These are phyloP conservation scores for Phaseolus lunatus DNA, from an alignment of 306 rosid species.

Conservation along the genomic window DNA sequence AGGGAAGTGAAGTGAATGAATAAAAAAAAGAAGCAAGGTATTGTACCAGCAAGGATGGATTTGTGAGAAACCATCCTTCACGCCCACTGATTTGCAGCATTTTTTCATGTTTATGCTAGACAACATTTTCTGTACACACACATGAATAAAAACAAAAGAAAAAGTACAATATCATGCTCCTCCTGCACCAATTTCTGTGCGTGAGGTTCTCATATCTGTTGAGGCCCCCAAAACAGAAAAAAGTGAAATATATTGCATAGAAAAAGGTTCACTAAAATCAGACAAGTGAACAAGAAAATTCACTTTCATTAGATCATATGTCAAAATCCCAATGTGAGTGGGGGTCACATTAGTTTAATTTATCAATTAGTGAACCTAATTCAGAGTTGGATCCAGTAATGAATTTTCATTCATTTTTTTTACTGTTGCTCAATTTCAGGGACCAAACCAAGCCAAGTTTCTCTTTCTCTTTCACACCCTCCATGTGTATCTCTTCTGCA, in stretches of 20 bases:
- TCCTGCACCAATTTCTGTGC: constrained; percentile 39
- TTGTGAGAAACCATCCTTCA: constrained; percentile 36
- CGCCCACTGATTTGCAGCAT: constrained; percentile 55
- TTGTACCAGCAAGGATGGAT: constrained; percentile 30
- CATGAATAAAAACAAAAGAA: constrained; percentile 49
- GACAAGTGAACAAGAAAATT: constrained; percentile 1
- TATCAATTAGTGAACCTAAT: neutral
- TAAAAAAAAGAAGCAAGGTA: neutral
- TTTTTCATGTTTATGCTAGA: constrained; percentile 31
- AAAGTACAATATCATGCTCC: constrained; percentile 40
- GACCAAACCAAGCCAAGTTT: neutral
- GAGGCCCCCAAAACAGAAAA: constrained; percentile 34
- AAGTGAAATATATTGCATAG: constrained; percentile 18
- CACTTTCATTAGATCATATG: constrained; percentile 3
- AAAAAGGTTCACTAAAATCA: constrained; percentile 24
- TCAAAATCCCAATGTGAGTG: constrained; percentile 34
- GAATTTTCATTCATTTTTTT: neutral
- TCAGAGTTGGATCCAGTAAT: neutral
- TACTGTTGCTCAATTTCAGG: neutral
- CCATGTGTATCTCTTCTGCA: neutral
- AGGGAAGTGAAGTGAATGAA: neutral
- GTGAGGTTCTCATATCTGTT: constrained; percentile 43
- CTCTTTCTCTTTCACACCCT: neutral
- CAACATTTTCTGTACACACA: constrained; percentile 41
- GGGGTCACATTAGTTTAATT: constrained; percentile 4